Conservation (phyloP, 345 rosid genomes). For the Melaleuca alternifolia region DNA sequence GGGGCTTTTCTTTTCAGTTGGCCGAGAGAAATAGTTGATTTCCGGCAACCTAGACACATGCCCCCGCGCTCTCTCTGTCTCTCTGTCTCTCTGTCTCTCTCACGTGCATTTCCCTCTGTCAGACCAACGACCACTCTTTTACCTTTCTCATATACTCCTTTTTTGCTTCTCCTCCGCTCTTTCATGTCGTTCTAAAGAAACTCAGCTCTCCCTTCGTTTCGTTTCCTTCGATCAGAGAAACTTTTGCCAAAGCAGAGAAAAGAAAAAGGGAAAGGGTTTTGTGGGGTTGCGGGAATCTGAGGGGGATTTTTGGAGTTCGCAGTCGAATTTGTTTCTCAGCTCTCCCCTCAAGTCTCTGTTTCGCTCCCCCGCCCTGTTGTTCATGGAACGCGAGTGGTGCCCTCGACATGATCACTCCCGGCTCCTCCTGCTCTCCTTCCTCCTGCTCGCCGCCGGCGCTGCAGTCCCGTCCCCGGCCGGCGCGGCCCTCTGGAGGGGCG, state of each 20-base stretch:
- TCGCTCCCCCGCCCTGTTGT: neutral
- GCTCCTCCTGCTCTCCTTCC: conserved; percentile 14
- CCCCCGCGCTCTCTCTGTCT: neutral
- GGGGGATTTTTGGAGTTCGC: neutral
- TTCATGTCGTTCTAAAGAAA: neutral
- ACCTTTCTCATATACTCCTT: neutral
- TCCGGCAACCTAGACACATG: neutral
- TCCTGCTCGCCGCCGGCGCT: conserved; percentile 8
- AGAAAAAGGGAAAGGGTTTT: neutral
- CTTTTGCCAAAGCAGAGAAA: neutral
- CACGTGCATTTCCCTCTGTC: neutral
- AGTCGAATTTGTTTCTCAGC: neutral
- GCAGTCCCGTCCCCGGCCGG: neutral
- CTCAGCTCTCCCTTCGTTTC: neutral
- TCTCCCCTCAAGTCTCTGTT: neutral
- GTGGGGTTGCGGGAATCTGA: neutral
- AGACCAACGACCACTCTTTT: neutral
- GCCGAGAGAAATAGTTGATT: neutral
- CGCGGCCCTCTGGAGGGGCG: neutral
- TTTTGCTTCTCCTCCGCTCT: neutral
- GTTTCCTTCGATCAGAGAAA: neutral
- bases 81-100: too few relatives aligned
- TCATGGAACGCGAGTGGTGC: conserved; percentile 13
- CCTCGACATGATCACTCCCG: neutral
- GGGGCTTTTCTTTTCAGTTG: neutral